These are phyloP conservation scores for Narthecium ossifragum DNA, from an alignment of 106 monocot species.

Conservation along the genomic window DNA sequence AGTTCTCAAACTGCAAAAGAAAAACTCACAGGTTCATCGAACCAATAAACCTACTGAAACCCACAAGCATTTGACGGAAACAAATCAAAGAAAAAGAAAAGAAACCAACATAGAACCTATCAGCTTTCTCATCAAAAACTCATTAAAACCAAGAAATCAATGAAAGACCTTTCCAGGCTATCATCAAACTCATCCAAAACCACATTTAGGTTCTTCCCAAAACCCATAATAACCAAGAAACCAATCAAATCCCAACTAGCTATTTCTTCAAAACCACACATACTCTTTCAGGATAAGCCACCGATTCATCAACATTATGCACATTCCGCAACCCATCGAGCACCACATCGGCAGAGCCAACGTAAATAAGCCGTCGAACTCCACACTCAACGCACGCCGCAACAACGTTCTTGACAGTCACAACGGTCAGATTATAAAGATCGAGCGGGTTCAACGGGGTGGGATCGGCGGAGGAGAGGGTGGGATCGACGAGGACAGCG, in stretches of 20 bases:
- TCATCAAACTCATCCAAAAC: no score
- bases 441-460: slow-evolving; percentile 7
- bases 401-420: slow-evolving; percentile 47
- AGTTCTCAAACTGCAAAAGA: slow-evolving; percentile 49
- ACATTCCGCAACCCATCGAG: slow-evolving; percentile 42
- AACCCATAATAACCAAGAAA: background rate
- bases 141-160: background rate
- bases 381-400: slow-evolving; percentile 40
- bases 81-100: no score
- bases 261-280: background rate
- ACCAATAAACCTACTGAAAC: no score
- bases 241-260: background rate
- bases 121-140: background rate
- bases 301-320: slow-evolving; percentile 37
- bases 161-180: no score
- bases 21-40: no score
- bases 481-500: slow-evolving; percentile 42
- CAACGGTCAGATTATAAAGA: slow-evolving; percentile 22
- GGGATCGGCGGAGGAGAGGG: slow-evolving; percentile 6
- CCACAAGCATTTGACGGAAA: no score
- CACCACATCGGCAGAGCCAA: slow-evolving; percentile 71
- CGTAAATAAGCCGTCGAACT: slow-evolving; percentile 60
- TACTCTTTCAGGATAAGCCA: slow-evolving; percentile 66
- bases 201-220: no score
- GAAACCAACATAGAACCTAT: background rate